Evolutionary conservation across 2,329 filamentous ascomycete genomes (phyloP), one percentile per base, ranked within the genome.

Genomic region (Aureobasidium pullulans): DNA sequence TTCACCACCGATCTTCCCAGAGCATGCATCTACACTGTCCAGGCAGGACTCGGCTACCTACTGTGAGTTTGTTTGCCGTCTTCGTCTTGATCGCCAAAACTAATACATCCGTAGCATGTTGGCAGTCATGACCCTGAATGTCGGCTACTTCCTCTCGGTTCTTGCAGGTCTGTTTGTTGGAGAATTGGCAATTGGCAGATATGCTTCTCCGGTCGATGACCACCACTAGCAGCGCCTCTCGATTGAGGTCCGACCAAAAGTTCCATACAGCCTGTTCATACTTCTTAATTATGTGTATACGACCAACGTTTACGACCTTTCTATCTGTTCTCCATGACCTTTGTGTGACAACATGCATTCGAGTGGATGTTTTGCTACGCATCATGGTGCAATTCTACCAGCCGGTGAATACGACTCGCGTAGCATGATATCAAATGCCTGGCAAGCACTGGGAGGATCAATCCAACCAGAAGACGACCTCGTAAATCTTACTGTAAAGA

Each of bases 111-210:
- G 39, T 66, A 96, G 91, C 61, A 96, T 96, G 91, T 76, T 96
- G 75, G 89, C 88, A 13, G 88, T 95, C 69, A 96, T 94, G 90
- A 92, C 89, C 1, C 84, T 90, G 77, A 94, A 94, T 66, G 82
- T 93, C 15, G 90, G 89, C 11, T 94, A 94, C 71, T 93, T 93
- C 71, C 73, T 90, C 58, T 91, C 88, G 0, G 81, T 92, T n/a
- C 79, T 95, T 10, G 86, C 79, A 4, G 87, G 87, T 13, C 82
- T 88, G 1, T 96, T 97, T 69, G 70, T 95, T n/a, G 93, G 93
- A 28, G 94, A 94, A 71, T 75, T 97, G 44, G 81, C 84, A 0
- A 81, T 94, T 62, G 90, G 91, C 32, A 83, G 91, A 64, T 94
- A 85, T 66, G 77, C 77, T 31, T 69, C 76, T 46, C 65, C 75